Conservation (phyloP, 345 rosid species). For the Durio zibethinus region DNA sequence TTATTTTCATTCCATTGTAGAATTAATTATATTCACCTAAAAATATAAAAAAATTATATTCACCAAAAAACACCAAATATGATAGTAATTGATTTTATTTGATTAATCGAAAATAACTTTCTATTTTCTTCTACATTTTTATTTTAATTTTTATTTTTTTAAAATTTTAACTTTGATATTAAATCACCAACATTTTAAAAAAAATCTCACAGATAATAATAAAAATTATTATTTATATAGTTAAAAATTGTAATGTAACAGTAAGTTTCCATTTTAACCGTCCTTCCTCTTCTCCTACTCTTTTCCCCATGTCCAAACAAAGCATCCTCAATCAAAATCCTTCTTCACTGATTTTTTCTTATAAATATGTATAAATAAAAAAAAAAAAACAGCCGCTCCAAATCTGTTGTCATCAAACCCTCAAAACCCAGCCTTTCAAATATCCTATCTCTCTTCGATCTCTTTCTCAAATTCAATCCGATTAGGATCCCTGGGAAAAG, state of each 20-base stretch:
- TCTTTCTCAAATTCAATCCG: not conserved
- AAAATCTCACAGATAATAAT: no score
- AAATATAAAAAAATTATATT: no score
- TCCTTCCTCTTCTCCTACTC: not conserved
- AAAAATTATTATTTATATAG: no score
- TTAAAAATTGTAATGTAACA: slow-evolving; percentile 2
- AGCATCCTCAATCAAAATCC: not conserved
- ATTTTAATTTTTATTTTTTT: no score
- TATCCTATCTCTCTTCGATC: not conserved
- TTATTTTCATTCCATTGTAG: no score
- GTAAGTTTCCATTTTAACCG: not conserved
- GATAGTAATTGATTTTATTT: not conserved
- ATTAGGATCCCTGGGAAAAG: not conserved
- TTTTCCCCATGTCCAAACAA: not conserved
- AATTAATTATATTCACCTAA: not conserved
- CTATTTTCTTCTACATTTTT: no score
- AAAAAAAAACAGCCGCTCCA: not conserved
- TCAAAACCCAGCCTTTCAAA: not conserved
- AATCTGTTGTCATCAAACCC: slow-evolving; percentile 5
- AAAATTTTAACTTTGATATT: no score
- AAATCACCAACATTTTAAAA: no score
- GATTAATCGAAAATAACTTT: no score
- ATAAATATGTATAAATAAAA: not conserved
- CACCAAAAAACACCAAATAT: not conserved
- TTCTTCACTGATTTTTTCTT: not conserved